Evolutionary conservation across 106 monocot genomes (phyloP), one percentile per base, ranked within the genome.

Genomic region (Narthecium ossifragum): DNA sequence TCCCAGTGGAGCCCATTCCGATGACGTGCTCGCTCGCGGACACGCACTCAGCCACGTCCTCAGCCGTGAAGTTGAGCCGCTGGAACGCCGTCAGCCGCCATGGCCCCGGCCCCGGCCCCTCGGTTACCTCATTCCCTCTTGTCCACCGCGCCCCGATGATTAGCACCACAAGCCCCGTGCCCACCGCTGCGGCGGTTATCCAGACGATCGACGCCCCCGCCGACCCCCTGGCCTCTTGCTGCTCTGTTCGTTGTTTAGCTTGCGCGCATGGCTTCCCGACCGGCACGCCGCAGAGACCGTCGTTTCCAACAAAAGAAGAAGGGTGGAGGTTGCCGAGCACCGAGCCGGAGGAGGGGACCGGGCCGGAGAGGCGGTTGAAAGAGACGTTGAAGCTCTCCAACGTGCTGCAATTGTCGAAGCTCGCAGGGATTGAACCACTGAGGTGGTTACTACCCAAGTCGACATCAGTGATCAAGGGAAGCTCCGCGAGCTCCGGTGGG

Each of bases 1-100:
- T 76, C n/a, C 83, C 89, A 0, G 80, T 78, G 0, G 93, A 82
- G 2, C 93, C 93, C 32, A 86, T 59, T 2, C 93, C 93, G 32
- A 94, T 48, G 37, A 94, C 80, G 53, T 75, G 62, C 12, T 83
- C 86, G 45, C 73, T 70, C 43, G 46, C 69, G 46, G 52, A 61
- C 5, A 80, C 70, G 63, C 80, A 76, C 31, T 70, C 70, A 8
- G 59, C 85, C 63, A 94, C 93, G 36, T 94, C 93, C 26, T 82
- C 85, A 2, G 80, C 89, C 15, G 85, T 86, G 80, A 94, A 94
- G 51, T 70, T 78, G 23, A 94, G 75, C 48, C 80, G 72, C 62
- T 94, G 89, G 49, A 94, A 89, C 23, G 88, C 73, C 58, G 77
- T 94, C 57, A 94, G 60, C 65, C 60, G 68, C 93, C 89, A 94